phyloP scores from a whole-genome alignment of 2,329 filamentous ascomycete species.

The Ceratocystis variospora region DNA sequence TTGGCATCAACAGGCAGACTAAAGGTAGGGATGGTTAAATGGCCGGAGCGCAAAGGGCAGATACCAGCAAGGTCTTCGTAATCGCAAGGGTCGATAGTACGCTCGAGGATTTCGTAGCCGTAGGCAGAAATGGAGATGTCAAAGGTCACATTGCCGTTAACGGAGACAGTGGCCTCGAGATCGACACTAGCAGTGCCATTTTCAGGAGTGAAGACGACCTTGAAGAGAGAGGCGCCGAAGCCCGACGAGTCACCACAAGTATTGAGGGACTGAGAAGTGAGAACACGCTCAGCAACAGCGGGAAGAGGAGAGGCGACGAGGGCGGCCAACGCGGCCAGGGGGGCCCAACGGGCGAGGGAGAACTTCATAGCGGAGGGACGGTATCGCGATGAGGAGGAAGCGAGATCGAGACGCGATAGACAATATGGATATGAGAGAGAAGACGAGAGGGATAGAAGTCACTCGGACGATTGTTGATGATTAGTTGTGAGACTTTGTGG shows the following conservation, averaged over 20 bases:
- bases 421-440: not conserved
- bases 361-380: conserved; percentile 30
- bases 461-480: not conserved
- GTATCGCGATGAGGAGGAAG: not conserved
- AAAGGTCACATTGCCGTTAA: conserved; percentile 69
- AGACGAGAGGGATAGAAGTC: not conserved
- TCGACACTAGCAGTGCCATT: conserved; percentile 62
- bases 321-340: conserved; percentile 25
- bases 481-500: not conserved
- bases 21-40: conserved; percentile 57
- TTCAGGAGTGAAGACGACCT: conserved; percentile 63
- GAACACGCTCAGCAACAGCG: conserved; percentile 45
- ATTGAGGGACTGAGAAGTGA: conserved; percentile 72
- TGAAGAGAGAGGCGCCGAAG: conserved; percentile 80
- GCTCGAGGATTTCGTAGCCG: conserved; percentile 57
- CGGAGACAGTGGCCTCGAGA: conserved; percentile 66
- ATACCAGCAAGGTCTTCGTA: conserved; percentile 51
- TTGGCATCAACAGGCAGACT: conserved; percentile 46
- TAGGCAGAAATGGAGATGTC: conserved; percentile 68
- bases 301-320: conserved; percentile 27
- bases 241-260: conserved; percentile 71
- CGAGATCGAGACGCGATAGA: not conserved
- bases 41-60: conserved; percentile 71
- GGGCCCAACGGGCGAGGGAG: conserved; percentile 28
- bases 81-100: conserved; percentile 62